A percentile compares a stretch with the other conserved stretches of the same genome.
Conservation (phyloP, 2,329 filamentous ascomycete genomes). For the Microdochium trichocladiopsis region DNA sequence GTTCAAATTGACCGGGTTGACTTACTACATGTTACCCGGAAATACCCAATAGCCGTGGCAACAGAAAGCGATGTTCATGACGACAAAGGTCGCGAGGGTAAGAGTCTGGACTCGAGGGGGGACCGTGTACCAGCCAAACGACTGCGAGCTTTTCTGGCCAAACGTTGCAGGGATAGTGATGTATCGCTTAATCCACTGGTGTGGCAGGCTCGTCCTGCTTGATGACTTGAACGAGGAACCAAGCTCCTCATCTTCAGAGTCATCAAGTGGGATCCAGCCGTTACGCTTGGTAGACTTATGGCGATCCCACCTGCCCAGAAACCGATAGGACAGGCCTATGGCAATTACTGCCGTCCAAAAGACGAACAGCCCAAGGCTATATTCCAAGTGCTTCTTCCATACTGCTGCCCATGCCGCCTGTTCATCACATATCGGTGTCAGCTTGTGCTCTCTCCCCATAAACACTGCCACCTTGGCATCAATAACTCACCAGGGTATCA, state of each 20-base stretch:
- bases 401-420: conserved; percentile 28
- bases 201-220: background rate
- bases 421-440: background rate
- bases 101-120: conserved; percentile 35
- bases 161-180: conserved; percentile 33
- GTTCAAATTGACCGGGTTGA: conserved; percentile 1
- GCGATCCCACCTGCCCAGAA: conserved; percentile 4
- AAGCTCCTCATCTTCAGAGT: background rate
- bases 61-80: conserved; percentile 28
- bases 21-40: conserved; percentile 31
- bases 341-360: conserved; percentile 33
- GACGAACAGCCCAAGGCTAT: conserved; percentile 26
- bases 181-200: conserved; percentile 22
- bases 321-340: conserved; percentile 25
- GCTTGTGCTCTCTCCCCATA: too few relatives aligned
- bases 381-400: conserved; percentile 22
- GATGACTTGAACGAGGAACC: background rate
- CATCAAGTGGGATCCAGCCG: conserved; percentile 3
- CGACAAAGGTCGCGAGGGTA: conserved; percentile 27
- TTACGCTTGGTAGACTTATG: background rate
- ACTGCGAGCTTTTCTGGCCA: conserved; percentile 32
- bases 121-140: conserved; percentile 35
- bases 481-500: conserved; percentile 29
- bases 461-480: too few relatives aligned
- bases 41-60: conserved; percentile 28